Evolutionary conservation across 257 asterid genomes (phyloP), one percentile per base, ranked within the genome.

Genomic region (Solanum lignicaule): DNA sequence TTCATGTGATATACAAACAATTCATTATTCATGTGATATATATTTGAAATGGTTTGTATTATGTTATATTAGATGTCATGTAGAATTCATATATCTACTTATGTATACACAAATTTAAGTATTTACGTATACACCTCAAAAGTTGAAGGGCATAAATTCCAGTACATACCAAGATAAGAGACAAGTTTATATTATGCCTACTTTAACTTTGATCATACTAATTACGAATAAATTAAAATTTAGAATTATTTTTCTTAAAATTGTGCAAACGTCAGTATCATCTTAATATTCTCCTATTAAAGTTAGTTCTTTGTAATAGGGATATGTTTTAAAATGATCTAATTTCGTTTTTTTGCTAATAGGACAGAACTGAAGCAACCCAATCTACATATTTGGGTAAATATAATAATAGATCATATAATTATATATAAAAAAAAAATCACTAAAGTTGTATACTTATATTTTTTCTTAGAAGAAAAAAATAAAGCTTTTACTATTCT

Each of bases 11-110:
- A 55, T 58, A 7, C 2, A 58, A 52, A 7, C 2, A 58, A 58
- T 58, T 58, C 4, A 20, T 58, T 20, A 58, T 58, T 58, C 4
- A 20, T 58, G 2, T 20, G 65, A 55, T 55, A 55, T 2, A 18
- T 7, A 55, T 58, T 3, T 21, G 25, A 58, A 20, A 58, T 7
- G 2, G 21, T 21, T 58, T 58, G 2, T 58, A 20, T 58, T 58
- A 7, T 58, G 12, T 7, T 21, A 58, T 58, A 55, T 20, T 7
- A 3, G 0, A 58, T 58, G 5, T 58, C 27, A 58, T 20, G 2
- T 21, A 58, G 2, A 58, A 58, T 3, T 0, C 1, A 0, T 20
- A 0, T 58, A 20, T 58, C 2, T 58, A 58, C 1, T 58, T 58
- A 20, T 58, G n/a, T 58, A 20, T 7, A 58, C 1, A 18, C 4